Evolutionary conservation across 768 basidiomycete species (phyloP).

Genomic region (Pleurotus pulmonarius): DNA sequence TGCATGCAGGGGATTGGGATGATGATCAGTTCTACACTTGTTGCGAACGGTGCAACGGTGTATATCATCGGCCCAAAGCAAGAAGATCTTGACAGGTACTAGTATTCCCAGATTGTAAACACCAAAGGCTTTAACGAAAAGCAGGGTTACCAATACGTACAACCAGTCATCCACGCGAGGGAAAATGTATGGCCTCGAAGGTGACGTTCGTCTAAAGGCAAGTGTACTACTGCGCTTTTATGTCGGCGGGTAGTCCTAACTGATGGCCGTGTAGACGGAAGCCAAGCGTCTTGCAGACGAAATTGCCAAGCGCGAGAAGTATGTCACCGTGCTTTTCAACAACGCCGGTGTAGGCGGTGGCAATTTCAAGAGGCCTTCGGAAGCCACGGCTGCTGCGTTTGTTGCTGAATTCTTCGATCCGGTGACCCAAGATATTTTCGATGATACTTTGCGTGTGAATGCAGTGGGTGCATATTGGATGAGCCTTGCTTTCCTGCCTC

Average conservation of each 20-base stretch:
- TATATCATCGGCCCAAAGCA: slow-evolving; percentile 44
- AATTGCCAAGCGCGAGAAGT: slow-evolving; percentile 31
- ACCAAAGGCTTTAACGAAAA: neutral
- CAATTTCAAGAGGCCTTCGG: slow-evolving; percentile 20
- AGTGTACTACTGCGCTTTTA: neutral
- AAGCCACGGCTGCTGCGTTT: slow-evolving; percentile 31
- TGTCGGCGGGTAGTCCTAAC: neutral
- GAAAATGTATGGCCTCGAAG: slow-evolving; percentile 34
- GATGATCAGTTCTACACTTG: slow-evolving; percentile 43
- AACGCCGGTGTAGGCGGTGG: slow-evolving; percentile 39
- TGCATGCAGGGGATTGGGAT: slow-evolving; percentile 40
- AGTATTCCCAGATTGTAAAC: neutral
- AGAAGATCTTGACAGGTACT: slow-evolving; percentile 34
- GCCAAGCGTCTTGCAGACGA: slow-evolving; percentile 37
- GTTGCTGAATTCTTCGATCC: slow-evolving; percentile 35
- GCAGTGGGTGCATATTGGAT: slow-evolving; percentile 50
- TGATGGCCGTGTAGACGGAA: slow-evolving; percentile 28
- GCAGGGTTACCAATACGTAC: slow-evolving; percentile 19
- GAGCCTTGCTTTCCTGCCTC: slow-evolving; percentile 50
- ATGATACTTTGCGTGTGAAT: slow-evolving; percentile 31
- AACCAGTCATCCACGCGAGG: slow-evolving; percentile 34
- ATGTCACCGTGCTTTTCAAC: slow-evolving; percentile 45
- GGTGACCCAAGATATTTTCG: slow-evolving; percentile 32
- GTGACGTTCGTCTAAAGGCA: slow-evolving; percentile 38
- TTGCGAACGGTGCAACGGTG: slow-evolving; percentile 46